Percentiles rank a stretch among this genome's conserved stretches.
Conservation (phyloP, 2,329 filamentous ascomycete genomes). For the Alternaria infectoria region DNA sequence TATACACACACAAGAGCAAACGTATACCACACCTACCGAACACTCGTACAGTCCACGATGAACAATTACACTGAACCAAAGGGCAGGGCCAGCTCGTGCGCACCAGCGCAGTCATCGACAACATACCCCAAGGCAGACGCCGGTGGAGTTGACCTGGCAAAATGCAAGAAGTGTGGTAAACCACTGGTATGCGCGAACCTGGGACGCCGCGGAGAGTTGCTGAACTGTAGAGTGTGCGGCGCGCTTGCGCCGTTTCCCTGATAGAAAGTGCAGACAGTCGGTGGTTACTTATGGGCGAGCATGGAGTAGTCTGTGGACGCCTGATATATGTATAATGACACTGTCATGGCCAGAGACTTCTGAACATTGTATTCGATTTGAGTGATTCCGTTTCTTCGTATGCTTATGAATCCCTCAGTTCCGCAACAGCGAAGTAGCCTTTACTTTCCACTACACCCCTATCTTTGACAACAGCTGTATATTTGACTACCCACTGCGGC, state of each 20-base stretch:
- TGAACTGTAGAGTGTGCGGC: background rate
- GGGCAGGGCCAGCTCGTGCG: background rate
- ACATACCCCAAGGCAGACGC: background rate
- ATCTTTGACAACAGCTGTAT: constrained; percentile 93
- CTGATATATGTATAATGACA: background rate
- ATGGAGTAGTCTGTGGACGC: background rate
- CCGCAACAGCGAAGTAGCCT: constrained; percentile 91
- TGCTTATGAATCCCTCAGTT: constrained; percentile 55
- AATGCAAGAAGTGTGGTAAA: background rate
- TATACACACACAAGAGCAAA: background rate
- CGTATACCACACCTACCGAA: background rate
- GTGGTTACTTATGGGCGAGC: background rate
- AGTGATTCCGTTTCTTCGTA: background rate
- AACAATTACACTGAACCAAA: background rate
- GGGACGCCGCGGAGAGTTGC: background rate
- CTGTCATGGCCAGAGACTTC: background rate
- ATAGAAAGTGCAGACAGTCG: background rate
- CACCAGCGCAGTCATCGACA: background rate
- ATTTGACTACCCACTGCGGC: constrained; percentile 96
- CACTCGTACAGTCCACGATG: background rate
- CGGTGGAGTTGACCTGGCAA: background rate
- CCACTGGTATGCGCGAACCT: background rate
- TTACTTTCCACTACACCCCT: constrained; percentile 97
- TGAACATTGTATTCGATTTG: background rate
- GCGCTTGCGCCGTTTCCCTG: background rate